phyloP scores from a whole-genome alignment of 2,329 filamentous ascomycete species.

The Hypocreales sp. region DNA sequence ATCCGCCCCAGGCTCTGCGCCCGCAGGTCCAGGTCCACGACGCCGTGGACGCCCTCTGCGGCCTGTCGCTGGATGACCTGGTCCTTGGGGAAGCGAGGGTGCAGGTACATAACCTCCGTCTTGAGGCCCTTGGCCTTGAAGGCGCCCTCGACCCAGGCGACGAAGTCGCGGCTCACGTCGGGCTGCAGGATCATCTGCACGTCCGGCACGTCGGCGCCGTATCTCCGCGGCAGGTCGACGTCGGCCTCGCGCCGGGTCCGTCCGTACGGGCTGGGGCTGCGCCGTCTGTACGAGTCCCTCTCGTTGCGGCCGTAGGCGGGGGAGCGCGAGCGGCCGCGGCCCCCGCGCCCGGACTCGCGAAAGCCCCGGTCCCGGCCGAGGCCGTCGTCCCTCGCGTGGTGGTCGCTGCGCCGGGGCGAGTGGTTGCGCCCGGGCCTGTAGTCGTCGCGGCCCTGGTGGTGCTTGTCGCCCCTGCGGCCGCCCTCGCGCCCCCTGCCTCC shows the following conservation, averaged over 20 bases:
- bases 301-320: constrained; percentile 32
- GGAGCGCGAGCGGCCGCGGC: constrained; percentile 54
- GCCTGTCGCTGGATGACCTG: constrained; percentile 76
- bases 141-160: constrained; percentile 64
- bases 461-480: constrained; percentile 26
- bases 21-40: constrained; percentile 58
- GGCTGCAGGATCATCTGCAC: constrained; percentile 77
- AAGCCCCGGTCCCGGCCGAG: constrained; percentile 36
- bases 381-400: constrained; percentile 43
- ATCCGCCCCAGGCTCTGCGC: constrained; percentile 61
- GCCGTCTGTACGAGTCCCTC: constrained; percentile 42
- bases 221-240: constrained; percentile 58
- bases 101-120: constrained; percentile 66
- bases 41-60: constrained; percentile 73
- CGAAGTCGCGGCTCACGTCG: constrained; percentile 63
- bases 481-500: constrained; percentile 28
- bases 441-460: constrained; percentile 40
- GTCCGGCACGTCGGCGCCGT: constrained; percentile 66
- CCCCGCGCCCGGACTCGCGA: constrained; percentile 22
- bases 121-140: constrained; percentile 59
- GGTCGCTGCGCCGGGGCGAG: constrained; percentile 39
- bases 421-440: constrained; percentile 47
- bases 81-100: constrained; percentile 59
- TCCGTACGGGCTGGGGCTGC: constrained; percentile 52
- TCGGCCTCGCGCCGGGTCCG: constrained; percentile 34